Conservation (phyloP, 306 rosid species). For the Vachellia pachyceras region DNA sequence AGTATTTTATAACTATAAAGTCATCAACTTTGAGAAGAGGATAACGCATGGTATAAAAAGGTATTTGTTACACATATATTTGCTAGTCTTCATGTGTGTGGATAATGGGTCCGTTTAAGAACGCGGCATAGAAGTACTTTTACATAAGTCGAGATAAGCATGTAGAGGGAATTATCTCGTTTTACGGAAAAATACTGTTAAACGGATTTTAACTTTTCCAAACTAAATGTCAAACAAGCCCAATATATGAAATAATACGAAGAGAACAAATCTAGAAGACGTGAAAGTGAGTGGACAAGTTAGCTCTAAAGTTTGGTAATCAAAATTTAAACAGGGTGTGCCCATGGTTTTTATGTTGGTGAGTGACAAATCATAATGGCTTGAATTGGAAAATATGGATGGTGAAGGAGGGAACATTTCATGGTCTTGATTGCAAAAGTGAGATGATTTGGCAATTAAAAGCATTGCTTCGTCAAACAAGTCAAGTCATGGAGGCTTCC, state of each 20-base stretch:
- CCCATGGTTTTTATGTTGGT: conserved; percentile 1
- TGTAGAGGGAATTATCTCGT: too few relatives aligned
- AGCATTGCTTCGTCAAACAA: neutral
- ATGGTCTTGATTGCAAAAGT: neutral
- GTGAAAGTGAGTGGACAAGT: neutral
- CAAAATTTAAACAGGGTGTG: neutral
- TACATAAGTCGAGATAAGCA: too few relatives aligned
- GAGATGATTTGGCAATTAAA: neutral
- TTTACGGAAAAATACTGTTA: too few relatives aligned
- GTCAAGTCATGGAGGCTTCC: neutral
- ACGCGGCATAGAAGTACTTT: too few relatives aligned
- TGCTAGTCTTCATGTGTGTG: neutral
- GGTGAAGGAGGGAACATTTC: neutral
- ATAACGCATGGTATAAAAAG: neutral
- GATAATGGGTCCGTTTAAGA: too few relatives aligned
- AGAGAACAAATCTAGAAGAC: neutral
- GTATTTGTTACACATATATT: too few relatives aligned
- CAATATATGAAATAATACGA: neutral
- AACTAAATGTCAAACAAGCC: too few relatives aligned
- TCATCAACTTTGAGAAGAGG: too few relatives aligned
- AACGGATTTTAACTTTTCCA: too few relatives aligned
- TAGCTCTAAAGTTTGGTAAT: too few relatives aligned
- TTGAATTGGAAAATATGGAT: neutral
- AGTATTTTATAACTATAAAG: neutral
- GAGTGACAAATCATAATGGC: neutral